Evolutionary conservation across 805 yeast genomes (phyloP), one percentile per base, ranked within the genome.

Genomic region (Suhomyces sp.): DNA sequence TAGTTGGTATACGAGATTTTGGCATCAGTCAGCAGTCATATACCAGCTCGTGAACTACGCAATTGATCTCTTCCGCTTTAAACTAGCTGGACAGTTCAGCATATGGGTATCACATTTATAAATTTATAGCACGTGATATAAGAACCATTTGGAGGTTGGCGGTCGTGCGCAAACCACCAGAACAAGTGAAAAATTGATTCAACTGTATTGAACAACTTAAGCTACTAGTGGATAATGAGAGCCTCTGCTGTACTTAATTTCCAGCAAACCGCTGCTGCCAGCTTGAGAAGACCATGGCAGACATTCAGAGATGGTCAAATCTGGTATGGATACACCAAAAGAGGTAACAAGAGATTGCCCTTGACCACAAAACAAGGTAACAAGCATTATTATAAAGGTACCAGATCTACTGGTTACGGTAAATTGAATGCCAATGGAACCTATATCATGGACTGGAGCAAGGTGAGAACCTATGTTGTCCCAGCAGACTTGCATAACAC

Each of bases 381-480:
- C 73, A 91, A 92, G 76, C 86, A 88, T 62, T 88, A 79, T 73
- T 94, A 94, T 75, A 94, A 94, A 70, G 99, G 99, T 77, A 94
- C 98, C 22, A 83, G 97, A 54, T 89, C 99, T 5, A 82, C 96
- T 3, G 97, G 97, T 69, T 83, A 90, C 57, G 99, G 99, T 67
- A 78, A 77, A 50, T 83, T 86, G 65, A 87, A 94, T 50, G 76
- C 78, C 35, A 79, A 77, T 55, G 97, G 96, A 50, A 80, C 82
- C 22, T 94, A 90, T 70, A 75, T 82, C 6, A 81, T 94, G 56
- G 81, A 89, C 72, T 93, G 96, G 90, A 70, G 72, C 45, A 90
- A 86, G 65, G 98, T 93, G 29, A 81, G 97, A 63, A 90, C 98
- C 0, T 94, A 86, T 70, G 96, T 89, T 2, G 90, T 85, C 8